Evolutionary conservation across 306 rosid species (phyloP).

Genomic region (Mimosa bimucronata): DNA sequence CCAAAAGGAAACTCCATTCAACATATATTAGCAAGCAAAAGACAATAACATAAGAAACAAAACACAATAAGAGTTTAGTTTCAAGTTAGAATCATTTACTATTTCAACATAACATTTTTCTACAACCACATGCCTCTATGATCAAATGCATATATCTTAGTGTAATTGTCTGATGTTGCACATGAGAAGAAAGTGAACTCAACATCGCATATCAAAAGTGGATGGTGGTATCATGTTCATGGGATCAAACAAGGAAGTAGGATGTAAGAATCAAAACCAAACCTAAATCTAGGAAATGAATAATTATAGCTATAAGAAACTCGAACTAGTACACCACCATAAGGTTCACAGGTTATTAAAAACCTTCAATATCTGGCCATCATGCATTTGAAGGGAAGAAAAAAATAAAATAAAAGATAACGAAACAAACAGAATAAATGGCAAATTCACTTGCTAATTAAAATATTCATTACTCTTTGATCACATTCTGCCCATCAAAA

Average conservation of each 20-base stretch:
- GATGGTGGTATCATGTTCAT: background rate
- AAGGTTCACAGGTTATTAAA: conserved; percentile 18
- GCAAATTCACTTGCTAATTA: conserved; percentile 11
- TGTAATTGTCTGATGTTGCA: background rate
- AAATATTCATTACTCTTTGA: conserved; percentile 3
- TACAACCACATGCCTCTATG: background rate
- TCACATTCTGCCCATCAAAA: background rate
- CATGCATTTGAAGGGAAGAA: background rate
- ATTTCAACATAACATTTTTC: conserved; percentile 15
- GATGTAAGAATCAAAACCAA: background rate
- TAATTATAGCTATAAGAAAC: conserved; percentile 25
- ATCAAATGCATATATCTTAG: conserved; percentile 10
- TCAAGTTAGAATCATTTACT: conserved; percentile 15
- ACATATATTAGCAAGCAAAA: conserved; percentile 21
- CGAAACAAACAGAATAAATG: conserved; percentile 2
- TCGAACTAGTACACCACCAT: conserved; percentile 20
- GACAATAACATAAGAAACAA: background rate
- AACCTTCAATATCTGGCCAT: conserved; percentile 21
- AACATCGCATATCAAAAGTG: conserved; percentile 11
- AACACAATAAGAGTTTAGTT: background rate
- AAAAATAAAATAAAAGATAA: background rate
- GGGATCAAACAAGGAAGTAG: background rate
- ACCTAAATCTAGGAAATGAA: conserved; percentile 24
- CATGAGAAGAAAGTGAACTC: conserved; percentile 8
- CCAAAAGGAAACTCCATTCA: conserved; percentile 17